Conservation (phyloP, 306 rosid genomes). For the Benincasa hispida region DNA sequence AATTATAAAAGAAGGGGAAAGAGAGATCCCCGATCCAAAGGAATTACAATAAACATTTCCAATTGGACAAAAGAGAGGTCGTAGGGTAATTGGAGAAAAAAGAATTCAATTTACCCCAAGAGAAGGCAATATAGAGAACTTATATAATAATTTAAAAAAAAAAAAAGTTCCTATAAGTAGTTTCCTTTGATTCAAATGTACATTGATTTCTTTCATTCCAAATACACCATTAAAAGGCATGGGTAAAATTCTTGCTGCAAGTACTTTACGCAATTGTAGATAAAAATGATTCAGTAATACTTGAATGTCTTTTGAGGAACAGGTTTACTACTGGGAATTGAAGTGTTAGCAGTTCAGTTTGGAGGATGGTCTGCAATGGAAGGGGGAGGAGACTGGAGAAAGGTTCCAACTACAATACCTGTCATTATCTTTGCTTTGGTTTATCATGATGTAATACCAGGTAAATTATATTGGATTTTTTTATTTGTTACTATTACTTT, state of each 20-base stretch:
- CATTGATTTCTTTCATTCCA: too few relatives aligned
- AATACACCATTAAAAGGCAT: too few relatives aligned
- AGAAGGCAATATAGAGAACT: too few relatives aligned
- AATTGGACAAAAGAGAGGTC: too few relatives aligned
- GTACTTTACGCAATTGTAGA: not conserved
- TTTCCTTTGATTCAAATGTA: too few relatives aligned
- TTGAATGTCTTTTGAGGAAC: slow-evolving; percentile 5
- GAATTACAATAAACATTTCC: too few relatives aligned
- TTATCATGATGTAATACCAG: slow-evolving; percentile 64
- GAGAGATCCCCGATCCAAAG: too few relatives aligned
- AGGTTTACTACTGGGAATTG: slow-evolving; percentile 53
- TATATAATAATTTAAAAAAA: too few relatives aligned
- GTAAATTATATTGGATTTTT: slow-evolving; percentile 12
- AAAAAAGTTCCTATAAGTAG: too few relatives aligned
- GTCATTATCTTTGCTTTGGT: slow-evolving; percentile 50
- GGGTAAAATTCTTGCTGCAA: not conserved
- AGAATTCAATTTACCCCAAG: too few relatives aligned
- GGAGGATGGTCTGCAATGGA: slow-evolving; percentile 53
- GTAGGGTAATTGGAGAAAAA: too few relatives aligned
- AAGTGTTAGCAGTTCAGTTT: slow-evolving; percentile 30
- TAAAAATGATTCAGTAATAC: not conserved
- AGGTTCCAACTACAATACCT: slow-evolving; percentile 44
- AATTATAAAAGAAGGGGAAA: not conserved
- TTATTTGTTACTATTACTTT: not conserved
- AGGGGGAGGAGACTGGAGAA: slow-evolving; percentile 40